These are phyloP conservation scores for Scedosporium minutisporum DNA, from an alignment of 2,329 filamentous ascomycete genomes.

Conservation along the genomic window DNA sequence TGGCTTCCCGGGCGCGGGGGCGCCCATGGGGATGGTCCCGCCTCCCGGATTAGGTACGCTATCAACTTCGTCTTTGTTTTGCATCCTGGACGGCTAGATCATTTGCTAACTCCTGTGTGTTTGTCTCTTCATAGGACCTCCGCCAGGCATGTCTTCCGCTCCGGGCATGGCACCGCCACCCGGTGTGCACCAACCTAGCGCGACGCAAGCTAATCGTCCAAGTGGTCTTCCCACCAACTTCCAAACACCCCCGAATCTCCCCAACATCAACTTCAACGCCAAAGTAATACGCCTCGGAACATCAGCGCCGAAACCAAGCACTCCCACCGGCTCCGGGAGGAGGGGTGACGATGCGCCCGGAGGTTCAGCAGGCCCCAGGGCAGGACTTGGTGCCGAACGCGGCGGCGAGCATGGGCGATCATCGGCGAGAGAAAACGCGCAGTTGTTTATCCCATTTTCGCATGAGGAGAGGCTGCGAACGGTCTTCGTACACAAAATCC, in stretches of 20 bases:
- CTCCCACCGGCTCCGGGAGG: constrained; percentile 28
- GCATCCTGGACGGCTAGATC: neutral
- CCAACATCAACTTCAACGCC: constrained; percentile 96
- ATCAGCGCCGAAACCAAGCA: constrained; percentile 52
- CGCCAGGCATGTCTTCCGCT: constrained; percentile 69
- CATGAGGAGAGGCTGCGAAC: constrained; percentile 87
- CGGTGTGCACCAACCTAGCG: constrained; percentile 66
- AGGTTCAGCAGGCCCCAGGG: constrained; percentile 3
- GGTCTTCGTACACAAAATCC: constrained; percentile 81
- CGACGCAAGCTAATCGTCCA: constrained; percentile 68
- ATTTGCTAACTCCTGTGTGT: constrained; percentile 8
- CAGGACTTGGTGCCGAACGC: constrained; percentile 50
- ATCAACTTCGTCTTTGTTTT: neutral
- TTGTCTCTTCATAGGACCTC: constrained; percentile 47
- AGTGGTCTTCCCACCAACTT: constrained; percentile 74
- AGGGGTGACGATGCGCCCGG: constrained; percentile 36
- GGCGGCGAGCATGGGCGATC: constrained; percentile 51
- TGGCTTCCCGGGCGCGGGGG: constrained; percentile 49
- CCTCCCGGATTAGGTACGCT: constrained; percentile 73
- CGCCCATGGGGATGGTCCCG: constrained; percentile 59
- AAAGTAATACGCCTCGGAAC: constrained; percentile 91
- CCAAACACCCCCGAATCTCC: constrained; percentile 82
- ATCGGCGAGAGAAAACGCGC: constrained; percentile 56
- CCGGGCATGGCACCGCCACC: constrained; percentile 73
- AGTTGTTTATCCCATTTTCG: constrained; percentile 70